Percentiles rank a stretch among this genome's conserved stretches.
These are phyloP conservation scores for Orbilia blumenaviensis DNA, from an alignment of 2,329 filamentous ascomycete genomes.

Conservation along the genomic window DNA sequence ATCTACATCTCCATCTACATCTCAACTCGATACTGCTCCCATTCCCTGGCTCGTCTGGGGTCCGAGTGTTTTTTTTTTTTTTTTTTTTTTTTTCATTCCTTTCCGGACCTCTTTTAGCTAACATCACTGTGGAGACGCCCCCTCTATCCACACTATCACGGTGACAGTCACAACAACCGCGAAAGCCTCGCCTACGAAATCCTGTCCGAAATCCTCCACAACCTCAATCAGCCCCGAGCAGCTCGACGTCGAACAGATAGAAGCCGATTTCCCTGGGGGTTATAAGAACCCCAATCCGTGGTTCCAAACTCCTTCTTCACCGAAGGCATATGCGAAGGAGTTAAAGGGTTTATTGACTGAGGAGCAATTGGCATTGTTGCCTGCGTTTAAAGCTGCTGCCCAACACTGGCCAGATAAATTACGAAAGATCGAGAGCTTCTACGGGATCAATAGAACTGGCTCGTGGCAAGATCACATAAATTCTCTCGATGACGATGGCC, in stretches of 20 bases:
- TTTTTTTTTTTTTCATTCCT: too few relatives aligned
- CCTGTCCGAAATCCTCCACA: background rate
- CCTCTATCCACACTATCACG: background rate
- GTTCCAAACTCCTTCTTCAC: slow-evolving; percentile 32
- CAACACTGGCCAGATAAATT: background rate
- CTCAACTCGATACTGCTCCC: too few relatives aligned
- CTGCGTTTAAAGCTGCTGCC: background rate
- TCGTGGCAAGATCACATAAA: slow-evolving; percentile 50
- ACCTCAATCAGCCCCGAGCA: background rate
- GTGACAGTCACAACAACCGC: background rate
- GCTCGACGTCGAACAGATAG: slow-evolving; percentile 49
- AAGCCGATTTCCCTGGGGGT: slow-evolving; percentile 39
- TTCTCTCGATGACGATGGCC: slow-evolving; percentile 28
- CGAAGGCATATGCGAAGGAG: background rate
- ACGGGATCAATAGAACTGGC: slow-evolving; percentile 36
- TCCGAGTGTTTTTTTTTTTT: too few relatives aligned
- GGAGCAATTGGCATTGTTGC: slow-evolving; percentile 11
- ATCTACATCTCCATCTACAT: too few relatives aligned
- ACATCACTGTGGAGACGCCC: background rate
- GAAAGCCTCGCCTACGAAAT: background rate
- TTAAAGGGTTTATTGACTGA: slow-evolving; percentile 12
- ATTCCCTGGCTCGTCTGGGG: too few relatives aligned
- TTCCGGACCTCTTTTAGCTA: background rate
- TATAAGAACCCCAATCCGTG: slow-evolving; percentile 44
- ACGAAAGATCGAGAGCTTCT: slow-evolving; percentile 37